Evolutionary conservation across 2,329 filamentous ascomycete genomes (phyloP), one percentile per base, ranked within the genome.

Genomic region (Colletotrichum lentis): DNA sequence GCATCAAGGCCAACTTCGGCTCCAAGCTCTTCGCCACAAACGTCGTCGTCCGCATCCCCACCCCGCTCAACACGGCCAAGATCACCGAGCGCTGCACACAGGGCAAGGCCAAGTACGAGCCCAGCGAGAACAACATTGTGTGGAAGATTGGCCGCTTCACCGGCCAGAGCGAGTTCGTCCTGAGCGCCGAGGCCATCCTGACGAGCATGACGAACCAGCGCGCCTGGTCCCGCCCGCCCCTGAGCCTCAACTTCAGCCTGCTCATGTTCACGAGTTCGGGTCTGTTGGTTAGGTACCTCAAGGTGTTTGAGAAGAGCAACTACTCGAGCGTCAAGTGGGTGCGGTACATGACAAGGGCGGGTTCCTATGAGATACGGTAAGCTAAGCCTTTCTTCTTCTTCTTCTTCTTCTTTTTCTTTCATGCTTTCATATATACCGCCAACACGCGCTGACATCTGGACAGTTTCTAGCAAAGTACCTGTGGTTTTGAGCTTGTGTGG

Each of bases 261-360:
- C 85, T 99, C 75, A 99, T 99, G 96, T 99, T 99, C 77, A 99
- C 96, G 22, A 97, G 93, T 77, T 96, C 92, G 0, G 96, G 96
- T 0, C 78, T 99, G 76, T 77, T 99, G 71, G 96, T 99, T 65
- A 85, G 96, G 57, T 99, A 99, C 79, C 81, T 99, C 66, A 99
- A 99, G 82, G 96, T 99, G 1, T 99, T 99, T 82, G 96, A 99
- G 83, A 99, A 99, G 89, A 96, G 88, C 80, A 98, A 98, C 80
- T 99, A 99, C 79, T 96, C 92, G 71, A 97, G 94, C 76, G 96
- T 99, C 56, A 99, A 99, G 80, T 99, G 96, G 96, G 96, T 99
- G 74, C 85, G 96, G 74, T 99, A 99, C 80, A 98, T 99, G 96
- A 99, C 96, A 20, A 89, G 95, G 72, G 96, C 95, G 18, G 96